Base-by-base conservation (phyloP, 1,284 basidiomycete genomes). In the Leccinum subatratum region DNA sequence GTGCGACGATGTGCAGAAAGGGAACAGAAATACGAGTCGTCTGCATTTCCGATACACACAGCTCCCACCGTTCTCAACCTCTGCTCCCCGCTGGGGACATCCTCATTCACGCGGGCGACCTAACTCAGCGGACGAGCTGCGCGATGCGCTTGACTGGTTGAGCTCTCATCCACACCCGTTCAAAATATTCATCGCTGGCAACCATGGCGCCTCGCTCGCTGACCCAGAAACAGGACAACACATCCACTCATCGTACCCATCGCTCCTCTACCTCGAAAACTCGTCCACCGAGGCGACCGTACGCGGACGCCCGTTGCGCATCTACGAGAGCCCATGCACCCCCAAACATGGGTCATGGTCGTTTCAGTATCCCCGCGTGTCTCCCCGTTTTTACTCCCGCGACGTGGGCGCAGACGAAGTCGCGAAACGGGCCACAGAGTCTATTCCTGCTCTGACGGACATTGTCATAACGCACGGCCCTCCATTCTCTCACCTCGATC, bases 401-500 rank as follows among this genome's bases (percentile, higher is more conserved):
- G 64, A 59, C 60, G 5, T 25, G 14, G 22, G n/a, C 37, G n/a
- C 34, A 25, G 12, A 59, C n/a, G 25, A 28, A 39, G 12, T 25
- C 20, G 63, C 42, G 3, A 37, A 28, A 12, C 39, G 7, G n/a
- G 65, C 64, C 18, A 68, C 64, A 9, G 62, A 65, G 42, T 30
- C 63, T 45, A 73, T 79, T 34, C 77, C 77, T 2, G 65, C 66
- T 16, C 45, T 67, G 32, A 77, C 77, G 1, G 80, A 82, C 69
- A 74, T 83, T 30, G 70, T 82, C 57, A 71, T 83, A 64, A 82
- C 81, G 1, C 81, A 81, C 63, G 79, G 81, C 3, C 81, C 81
- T 14, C 81, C 80, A 1, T 63, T 70, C 22, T 66, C 64, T 39
- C 78, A 80, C 68, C 73, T 79, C 59, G 78, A 80, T 68, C 66